Evolutionary conservation across 371 early-diverging fungal genomes (phyloP).

Genomic region (Phascolomyces articulosus): DNA sequence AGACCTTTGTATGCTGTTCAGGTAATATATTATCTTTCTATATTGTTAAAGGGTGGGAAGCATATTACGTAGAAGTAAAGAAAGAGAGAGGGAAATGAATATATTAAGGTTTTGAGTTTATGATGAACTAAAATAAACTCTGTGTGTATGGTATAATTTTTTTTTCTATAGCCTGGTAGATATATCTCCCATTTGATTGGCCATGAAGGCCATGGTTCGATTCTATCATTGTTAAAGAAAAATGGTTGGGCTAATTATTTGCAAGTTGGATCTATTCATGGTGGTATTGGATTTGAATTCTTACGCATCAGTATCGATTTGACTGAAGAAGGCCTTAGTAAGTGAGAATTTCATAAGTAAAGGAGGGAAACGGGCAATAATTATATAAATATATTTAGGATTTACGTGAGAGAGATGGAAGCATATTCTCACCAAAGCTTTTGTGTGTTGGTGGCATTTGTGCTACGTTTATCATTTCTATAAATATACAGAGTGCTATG

Average conservation of each 20-base stretch:
- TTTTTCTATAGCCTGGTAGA: constrained; percentile 56
- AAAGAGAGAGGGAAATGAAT: not conserved
- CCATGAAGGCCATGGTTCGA: constrained; percentile 87
- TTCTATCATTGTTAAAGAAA: constrained; percentile 83
- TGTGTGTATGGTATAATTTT: not conserved
- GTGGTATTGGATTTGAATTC: constrained; percentile 78
- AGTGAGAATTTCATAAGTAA: constrained; percentile 18
- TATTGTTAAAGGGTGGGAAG: too few relatives aligned
- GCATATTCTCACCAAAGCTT: not conserved
- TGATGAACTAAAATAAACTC: not conserved
- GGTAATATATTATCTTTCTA: constrained; percentile 33
- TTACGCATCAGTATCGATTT: constrained; percentile 82
- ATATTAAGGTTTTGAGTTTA: not conserved
- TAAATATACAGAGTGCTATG: constrained; percentile 53
- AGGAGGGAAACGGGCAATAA: not conserved
- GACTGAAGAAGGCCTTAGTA: constrained; percentile 82
- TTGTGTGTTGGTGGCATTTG: not conserved
- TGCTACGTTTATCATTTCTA: not conserved
- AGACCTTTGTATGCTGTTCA: constrained; percentile 55
- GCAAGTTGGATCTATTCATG: constrained; percentile 67
- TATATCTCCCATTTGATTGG: constrained; percentile 82
- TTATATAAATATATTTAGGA: too few relatives aligned
- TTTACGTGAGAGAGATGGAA: not conserved
- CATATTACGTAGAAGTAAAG: constrained; percentile 3
- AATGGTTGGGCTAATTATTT: constrained; percentile 87